phyloP scores from a whole-genome alignment of 108 stramenopile genomes.

The Nitzschia palea region DNA sequence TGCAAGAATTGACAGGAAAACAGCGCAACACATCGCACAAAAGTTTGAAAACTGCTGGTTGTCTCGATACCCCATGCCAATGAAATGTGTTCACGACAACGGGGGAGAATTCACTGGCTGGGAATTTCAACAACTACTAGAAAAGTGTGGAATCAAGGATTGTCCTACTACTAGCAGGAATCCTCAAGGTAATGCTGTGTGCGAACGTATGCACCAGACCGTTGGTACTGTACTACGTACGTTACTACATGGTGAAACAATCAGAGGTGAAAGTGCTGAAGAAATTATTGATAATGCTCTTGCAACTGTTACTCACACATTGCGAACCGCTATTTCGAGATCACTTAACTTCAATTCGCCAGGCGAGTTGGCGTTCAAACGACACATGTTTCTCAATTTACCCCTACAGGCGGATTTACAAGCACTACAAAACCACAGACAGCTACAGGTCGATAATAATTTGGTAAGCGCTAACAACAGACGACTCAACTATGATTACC shows the following conservation, averaged over 20 bases:
- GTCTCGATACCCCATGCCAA: conserved; percentile 41
- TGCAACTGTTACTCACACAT: conserved; percentile 12
- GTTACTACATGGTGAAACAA: conserved; percentile 32
- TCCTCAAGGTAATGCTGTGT: conserved; percentile 44
- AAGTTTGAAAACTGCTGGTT: conserved; percentile 38
- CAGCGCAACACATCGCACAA: conserved; percentile 11
- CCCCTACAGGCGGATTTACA: not conserved
- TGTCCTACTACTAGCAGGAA: conserved; percentile 32
- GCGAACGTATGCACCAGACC: conserved; percentile 36
- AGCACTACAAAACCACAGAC: not conserved
- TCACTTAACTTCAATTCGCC: conserved; percentile 19
- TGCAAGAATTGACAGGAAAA: conserved; percentile 19
- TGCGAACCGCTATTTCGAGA: conserved; percentile 10
- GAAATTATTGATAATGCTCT: conserved; percentile 2
- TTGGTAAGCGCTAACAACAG: not conserved
- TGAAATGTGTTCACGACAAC: conserved; percentile 30
- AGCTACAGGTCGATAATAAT: not conserved
- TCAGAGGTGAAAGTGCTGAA: conserved; percentile 15
- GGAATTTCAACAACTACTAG: conserved; percentile 27
- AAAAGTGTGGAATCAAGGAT: conserved; percentile 12
- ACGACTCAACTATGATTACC: not conserved
- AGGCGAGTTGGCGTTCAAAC: conserved; percentile 25
- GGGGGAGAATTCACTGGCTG: conserved; percentile 49
- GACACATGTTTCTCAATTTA: conserved; percentile 25
- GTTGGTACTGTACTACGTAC: conserved; percentile 23